Percentiles rank a stretch among this genome's conserved stretches.
Evolutionary conservation across 345 rosid species (phyloP).

Genomic region (Nasturtium officinale): DNA sequence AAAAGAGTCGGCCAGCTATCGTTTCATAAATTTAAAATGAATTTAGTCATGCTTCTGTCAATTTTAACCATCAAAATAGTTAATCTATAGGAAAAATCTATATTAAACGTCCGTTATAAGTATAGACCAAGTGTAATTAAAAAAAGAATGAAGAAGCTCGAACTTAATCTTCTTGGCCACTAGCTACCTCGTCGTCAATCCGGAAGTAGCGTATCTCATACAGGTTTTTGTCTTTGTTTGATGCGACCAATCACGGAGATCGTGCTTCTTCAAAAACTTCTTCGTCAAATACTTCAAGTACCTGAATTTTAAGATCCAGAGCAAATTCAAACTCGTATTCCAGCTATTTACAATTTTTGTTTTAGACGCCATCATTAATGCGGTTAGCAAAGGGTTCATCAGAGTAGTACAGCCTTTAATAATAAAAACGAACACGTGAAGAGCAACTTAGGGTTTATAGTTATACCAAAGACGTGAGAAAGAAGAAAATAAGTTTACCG

Average conservation of each 20-base stretch:
- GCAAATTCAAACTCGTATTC: neutral
- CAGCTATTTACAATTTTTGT: neutral
- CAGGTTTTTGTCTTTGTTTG: slow-evolving; percentile 63
- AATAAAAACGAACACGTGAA: neutral
- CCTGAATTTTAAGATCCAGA: slow-evolving; percentile 30
- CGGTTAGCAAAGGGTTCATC: neutral
- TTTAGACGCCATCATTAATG: neutral
- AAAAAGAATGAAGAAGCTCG: slow-evolving; percentile 7
- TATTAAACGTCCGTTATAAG: neutral
- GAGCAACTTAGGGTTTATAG: neutral
- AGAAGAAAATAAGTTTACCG: slow-evolving; percentile 45
- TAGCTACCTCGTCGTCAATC: slow-evolving; percentile 77
- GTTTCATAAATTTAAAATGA: neutral
- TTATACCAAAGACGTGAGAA: neutral
- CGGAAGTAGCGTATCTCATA: slow-evolving; percentile 72
- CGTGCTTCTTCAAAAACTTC: slow-evolving; percentile 73
- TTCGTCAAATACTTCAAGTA: slow-evolving; percentile 72
- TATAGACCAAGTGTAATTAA: neutral
- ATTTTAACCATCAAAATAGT: neutral
- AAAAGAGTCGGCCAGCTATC: slow-evolving; percentile 19
- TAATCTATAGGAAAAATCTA: neutral
- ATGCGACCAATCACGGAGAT: slow-evolving; percentile 69
- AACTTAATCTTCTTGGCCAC: slow-evolving; percentile 55
- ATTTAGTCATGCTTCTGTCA: neutral
- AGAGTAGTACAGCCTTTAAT: neutral